Base-by-base conservation (phyloP, 1,139 yeast genomes). In the Geotrichum bryndzae region DNA sequence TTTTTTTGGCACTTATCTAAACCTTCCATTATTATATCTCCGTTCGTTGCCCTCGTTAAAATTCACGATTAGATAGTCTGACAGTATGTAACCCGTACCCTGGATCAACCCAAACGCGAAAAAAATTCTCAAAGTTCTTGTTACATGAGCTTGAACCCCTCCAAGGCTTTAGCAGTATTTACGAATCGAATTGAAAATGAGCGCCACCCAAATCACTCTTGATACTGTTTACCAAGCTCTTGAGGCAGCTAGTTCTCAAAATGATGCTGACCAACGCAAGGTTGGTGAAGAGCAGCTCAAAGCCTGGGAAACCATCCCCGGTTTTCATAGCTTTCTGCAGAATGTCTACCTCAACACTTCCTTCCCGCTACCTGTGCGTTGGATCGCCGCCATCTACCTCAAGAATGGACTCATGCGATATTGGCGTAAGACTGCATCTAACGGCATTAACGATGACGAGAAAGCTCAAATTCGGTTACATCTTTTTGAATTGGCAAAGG, bases 361-460 rank as follows among this genome's bases (percentile, higher is more conserved):
- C 0, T 68, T 83, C 18, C 82, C 90, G 0, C 74, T 87, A 35
- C 89, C 87, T 64, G 79, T 84, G 8, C 78, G 98, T 69, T 90
- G 96, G 96, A 77, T 92, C 53, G 92, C 97, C 0, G 81, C 90
- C 3, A 92, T 94, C 54, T 88, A 88, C 67, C 84, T 94, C 73
- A 94, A 94, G 70, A 94, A 92, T 73, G 96, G 96, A 1, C 78
- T 90, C 29, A 96, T 90, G 41, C 84, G 82, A 68, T 85, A 84
- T 69, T 92, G 98, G 98, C 78, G 97, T 63, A 77, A 86, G 0
- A 80, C 90, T 0, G 79, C 90, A 35, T 76, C 72, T 27, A 72
- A 75, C 67, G 83, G 89, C 1, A 84, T 90, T 18, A 67, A 79
- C 10, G 81, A 80, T 59, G 90, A 87, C 15, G 97, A 91, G 69